These are phyloP conservation scores for Salix exigua DNA, from an alignment of 345 rosid species.

Conservation along the genomic window DNA sequence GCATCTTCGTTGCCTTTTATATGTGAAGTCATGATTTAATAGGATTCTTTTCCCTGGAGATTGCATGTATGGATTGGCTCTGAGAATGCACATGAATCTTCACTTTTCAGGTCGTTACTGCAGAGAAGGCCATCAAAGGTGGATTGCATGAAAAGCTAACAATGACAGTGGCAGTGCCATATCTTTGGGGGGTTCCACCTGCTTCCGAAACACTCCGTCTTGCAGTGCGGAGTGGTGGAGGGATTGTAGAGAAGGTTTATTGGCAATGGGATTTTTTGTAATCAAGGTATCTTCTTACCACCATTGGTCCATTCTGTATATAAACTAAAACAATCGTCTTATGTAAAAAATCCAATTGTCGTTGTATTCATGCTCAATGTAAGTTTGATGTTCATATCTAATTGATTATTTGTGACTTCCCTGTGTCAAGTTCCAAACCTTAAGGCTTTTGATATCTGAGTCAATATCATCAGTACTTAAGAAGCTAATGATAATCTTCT, in stretches of 20 bases:
- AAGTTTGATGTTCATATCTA: conserved; percentile 8
- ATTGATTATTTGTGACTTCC: background rate
- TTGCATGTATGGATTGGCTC: background rate
- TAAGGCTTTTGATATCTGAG: background rate
- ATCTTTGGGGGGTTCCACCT: conserved; percentile 96
- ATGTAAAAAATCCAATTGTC: conserved; percentile 28
- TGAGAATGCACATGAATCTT: background rate
- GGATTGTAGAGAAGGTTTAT: conserved; percentile 81
- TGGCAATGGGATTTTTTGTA: conserved; percentile 95
- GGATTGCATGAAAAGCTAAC: conserved; percentile 87
- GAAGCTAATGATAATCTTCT: too few relatives aligned
- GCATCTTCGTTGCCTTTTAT: background rate
- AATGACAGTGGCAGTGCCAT: conserved; percentile 89
- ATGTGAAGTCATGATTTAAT: conserved; percentile 3
- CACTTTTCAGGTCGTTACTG: conserved; percentile 55
- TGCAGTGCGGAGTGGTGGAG: conserved; percentile 87
- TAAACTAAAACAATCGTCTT: conserved; percentile 7
- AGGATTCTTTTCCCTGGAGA: background rate
- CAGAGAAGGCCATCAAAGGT: conserved; percentile 72
- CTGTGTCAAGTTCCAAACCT: background rate
- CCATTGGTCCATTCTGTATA: conserved; percentile 30
- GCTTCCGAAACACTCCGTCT: conserved; percentile 91
- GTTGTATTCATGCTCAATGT: background rate
- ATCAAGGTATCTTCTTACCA: conserved; percentile 18
- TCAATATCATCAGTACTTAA: too few relatives aligned